These are phyloP conservation scores for Pseudozyma tsukubaensis DNA, from an alignment of 1,284 basidiomycete species.

Conservation along the genomic window DNA sequence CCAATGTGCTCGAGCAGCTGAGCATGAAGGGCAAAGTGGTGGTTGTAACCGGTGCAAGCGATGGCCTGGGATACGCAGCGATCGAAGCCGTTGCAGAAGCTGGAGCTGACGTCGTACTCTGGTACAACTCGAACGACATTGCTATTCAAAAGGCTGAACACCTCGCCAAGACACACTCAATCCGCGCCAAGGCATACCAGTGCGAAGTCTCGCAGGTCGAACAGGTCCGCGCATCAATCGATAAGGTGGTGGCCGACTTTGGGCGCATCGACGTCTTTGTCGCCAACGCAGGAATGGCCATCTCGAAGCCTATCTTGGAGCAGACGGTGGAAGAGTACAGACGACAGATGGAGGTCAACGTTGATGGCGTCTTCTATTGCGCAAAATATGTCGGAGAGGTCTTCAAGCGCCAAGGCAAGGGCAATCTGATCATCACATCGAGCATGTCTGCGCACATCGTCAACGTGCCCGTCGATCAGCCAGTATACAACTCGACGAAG, in stretches of 20 bases:
- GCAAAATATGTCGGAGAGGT: slow-evolving; percentile 60
- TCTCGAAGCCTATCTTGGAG: slow-evolving; percentile 49
- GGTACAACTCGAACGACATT: slow-evolving; percentile 62
- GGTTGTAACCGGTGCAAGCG: slow-evolving; percentile 64
- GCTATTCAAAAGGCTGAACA: slow-evolving; percentile 57
- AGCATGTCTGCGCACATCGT: slow-evolving; percentile 61
- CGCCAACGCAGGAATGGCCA: slow-evolving; percentile 52
- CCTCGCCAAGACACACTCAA: slow-evolving; percentile 57
- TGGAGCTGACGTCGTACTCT: slow-evolving; percentile 64
- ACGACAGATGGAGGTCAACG: slow-evolving; percentile 61
- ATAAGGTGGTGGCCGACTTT: slow-evolving; percentile 54
- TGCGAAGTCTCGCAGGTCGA: slow-evolving; percentile 54
- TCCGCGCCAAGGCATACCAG: slow-evolving; percentile 61
- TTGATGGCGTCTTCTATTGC: slow-evolving; percentile 57
- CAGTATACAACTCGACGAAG: slow-evolving; percentile 59
- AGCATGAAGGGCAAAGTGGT: slow-evolving; percentile 66
- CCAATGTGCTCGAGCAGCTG: slow-evolving; percentile 54
- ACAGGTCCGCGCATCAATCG: slow-evolving; percentile 35
- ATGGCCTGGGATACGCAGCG: slow-evolving; percentile 66
- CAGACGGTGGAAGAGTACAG: slow-evolving; percentile 57
- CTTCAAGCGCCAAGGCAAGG: slow-evolving; percentile 66
- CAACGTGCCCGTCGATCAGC: slow-evolving; percentile 59
- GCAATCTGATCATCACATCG: slow-evolving; percentile 63
- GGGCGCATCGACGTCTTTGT: slow-evolving; percentile 57
- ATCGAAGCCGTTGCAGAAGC: slow-evolving; percentile 67